phyloP scores from a whole-genome alignment of 2,329 filamentous ascomycete genomes.

The Alternaria hordeiaustralica region DNA sequence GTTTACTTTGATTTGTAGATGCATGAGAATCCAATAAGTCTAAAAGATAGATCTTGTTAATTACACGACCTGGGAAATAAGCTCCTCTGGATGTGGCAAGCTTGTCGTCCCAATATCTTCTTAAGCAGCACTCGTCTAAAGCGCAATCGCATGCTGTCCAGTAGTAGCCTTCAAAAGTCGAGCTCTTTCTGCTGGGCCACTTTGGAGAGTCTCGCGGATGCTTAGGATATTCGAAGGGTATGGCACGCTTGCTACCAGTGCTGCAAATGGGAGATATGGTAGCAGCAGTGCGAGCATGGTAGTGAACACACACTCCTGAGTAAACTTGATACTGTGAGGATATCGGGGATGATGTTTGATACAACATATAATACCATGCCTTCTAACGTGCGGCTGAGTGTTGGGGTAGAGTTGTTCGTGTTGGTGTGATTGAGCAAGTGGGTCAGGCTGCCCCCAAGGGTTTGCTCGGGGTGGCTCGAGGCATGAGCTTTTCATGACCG shows the following conservation, averaged over 20 bases:
- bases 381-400: slow-evolving; percentile 15
- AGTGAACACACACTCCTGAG: slow-evolving; percentile 2
- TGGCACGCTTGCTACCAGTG: background rate
- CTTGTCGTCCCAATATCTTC: background rate
- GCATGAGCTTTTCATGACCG: slow-evolving; percentile 27
- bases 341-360: background rate
- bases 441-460: slow-evolving; percentile 37
- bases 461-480: slow-evolving; percentile 37
- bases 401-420: slow-evolving; percentile 14
- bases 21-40: background rate
- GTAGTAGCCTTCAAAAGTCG: background rate
- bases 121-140: background rate
- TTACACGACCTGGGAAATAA: background rate
- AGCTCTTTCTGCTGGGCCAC: background rate
- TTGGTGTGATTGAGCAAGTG: slow-evolving; percentile 32
- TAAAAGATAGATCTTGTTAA: background rate
- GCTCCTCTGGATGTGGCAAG: background rate
- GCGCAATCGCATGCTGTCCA: background rate
- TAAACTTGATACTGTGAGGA: slow-evolving; percentile 17
- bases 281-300: background rate
- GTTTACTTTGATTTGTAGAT: slow-evolving; percentile 72
- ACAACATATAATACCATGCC: slow-evolving; percentile 7
- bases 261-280: background rate
- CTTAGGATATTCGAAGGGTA: background rate
- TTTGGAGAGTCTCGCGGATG: background rate